Conservation (phyloP, 768 basidiomycete species). For the Mycena vitilis region DNA sequence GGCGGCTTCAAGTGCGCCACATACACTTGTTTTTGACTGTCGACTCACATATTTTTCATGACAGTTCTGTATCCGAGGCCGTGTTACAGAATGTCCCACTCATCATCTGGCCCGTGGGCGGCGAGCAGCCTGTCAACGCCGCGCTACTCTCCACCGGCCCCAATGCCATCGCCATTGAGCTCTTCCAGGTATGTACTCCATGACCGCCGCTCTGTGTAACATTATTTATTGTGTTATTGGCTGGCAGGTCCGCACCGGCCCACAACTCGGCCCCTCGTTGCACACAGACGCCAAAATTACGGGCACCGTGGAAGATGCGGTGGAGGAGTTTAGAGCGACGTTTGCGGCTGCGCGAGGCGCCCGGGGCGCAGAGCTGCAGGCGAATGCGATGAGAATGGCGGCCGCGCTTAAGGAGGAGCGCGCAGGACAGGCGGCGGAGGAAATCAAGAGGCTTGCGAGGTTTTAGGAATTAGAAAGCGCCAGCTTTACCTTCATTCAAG, state of each 20-base stretch:
- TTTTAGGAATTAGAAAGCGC: too few relatives aligned
- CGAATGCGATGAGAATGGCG: not conserved
- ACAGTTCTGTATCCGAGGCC: constrained; percentile 22
- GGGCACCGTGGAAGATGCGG: constrained; percentile 21
- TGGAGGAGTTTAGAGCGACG: constrained; percentile 16
- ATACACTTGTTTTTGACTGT: not conserved
- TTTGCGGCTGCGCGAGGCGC: constrained; percentile 11
- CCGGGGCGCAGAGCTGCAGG: not conserved
- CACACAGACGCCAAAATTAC: constrained; percentile 10
- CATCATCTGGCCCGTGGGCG: constrained; percentile 23
- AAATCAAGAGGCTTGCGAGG: constrained; percentile 6
- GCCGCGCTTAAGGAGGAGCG: not conserved
- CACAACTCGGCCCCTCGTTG: constrained; percentile 17
- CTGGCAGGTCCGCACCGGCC: constrained; percentile 14
- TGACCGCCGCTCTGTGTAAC: too few relatives aligned
- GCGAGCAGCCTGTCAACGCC: constrained; percentile 23
- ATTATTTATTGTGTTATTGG: not conserved
- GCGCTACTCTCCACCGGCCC: constrained; percentile 16
- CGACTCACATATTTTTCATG: not conserved
- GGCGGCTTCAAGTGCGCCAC: constrained; percentile 23
- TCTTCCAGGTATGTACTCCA: constrained; percentile 14
- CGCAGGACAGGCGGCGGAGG: not conserved
- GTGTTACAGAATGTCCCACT: constrained; percentile 19
- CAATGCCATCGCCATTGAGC: constrained; percentile 21
- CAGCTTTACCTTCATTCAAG: too few relatives aligned